Evolutionary conservation across 192 early-diverging fungal genomes (phyloP), one percentile per base, ranked within the genome.

Genomic region (Dissophora globulifera): DNA sequence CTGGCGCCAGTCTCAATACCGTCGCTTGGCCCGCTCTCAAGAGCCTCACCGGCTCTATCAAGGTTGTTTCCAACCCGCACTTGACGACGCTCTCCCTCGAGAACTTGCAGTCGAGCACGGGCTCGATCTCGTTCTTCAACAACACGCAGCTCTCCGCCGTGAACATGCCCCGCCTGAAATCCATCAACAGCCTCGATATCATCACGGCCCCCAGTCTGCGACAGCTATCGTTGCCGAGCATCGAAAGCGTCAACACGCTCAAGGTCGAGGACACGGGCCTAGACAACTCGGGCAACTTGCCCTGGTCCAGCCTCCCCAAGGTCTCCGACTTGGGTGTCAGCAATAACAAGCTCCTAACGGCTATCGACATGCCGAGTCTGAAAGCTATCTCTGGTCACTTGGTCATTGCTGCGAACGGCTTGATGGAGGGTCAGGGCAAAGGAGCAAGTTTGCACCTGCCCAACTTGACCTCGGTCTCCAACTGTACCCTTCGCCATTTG

Each of bases 401-500:
- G 43, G 67, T 83, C 79, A 67, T 88, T 50, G 85, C 85, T 58
- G 84, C 84, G 70, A 88, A 88, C 67, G 85, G 79, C 3, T 20
- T 74, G 46, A 27, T 65, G 61, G 70, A 74, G 15, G 61, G 62
- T 12, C 54, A 75, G 55, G 71, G 69, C 63, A 45, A 62, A 8
- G 70, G 70, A 1, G 32, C 78, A 12, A 78, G 78, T 59, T 55
- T 85, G 23, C 78, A 70, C 15, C 78, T 87, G 40, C 72, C 81
- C 49, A 79, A 84, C 70, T 78, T 88, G 42, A 84, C 76, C 38
- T 58, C 67, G 4, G 67, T 89, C 46, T 82, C 83, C 27, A 88
- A 88, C 68, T 83, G 75, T 29, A 86, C 87, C 33, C 87, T 92
- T 59, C 85, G 83, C 30, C 83, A 89, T 26, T 52, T 87, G 7